phyloP scores from a whole-genome alignment of 129 eudicot species.

The Ambrosia artemisiifolia region DNA sequence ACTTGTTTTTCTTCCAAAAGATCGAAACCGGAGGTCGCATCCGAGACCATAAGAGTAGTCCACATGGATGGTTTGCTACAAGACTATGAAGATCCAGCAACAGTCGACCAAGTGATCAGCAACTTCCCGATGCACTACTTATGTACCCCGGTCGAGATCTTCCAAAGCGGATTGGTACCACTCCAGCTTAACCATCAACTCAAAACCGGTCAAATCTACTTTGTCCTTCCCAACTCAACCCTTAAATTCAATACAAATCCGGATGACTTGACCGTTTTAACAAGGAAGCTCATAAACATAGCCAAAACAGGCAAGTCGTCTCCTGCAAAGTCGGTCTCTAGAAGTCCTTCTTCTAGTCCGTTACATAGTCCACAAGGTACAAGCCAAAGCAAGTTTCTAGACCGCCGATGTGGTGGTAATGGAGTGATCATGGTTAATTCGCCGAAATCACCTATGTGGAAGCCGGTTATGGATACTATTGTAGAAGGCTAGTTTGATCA shows the following conservation, averaged over 20 bases:
- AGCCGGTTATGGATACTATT: conserved; percentile 55
- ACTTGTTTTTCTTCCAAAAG: conserved; percentile 23
- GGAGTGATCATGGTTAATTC: neutral
- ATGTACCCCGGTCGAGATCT: conserved; percentile 52
- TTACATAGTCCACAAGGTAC: conserved; percentile 2
- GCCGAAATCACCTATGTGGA: conserved; percentile 41
- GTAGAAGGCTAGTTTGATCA: conserved; percentile 39
- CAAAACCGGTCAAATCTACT: conserved; percentile 43
- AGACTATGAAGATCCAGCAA: conserved; percentile 42
- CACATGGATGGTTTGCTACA: conserved; percentile 53
- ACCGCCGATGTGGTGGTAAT: neutral
- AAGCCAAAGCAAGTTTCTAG: neutral
- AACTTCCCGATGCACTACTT: conserved; percentile 45
- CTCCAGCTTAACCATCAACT: conserved; percentile 37
- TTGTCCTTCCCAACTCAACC: conserved; percentile 48
- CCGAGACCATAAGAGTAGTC: conserved; percentile 41
- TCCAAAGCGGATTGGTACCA: conserved; percentile 34
- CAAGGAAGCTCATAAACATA: conserved; percentile 39
- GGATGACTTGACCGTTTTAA: conserved; percentile 41
- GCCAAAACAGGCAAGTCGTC: conserved; percentile 31
- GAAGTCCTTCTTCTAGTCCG: conserved; percentile 22
- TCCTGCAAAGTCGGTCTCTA: conserved; percentile 7
- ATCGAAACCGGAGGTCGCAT: neutral
- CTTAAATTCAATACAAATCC: conserved; percentile 41
- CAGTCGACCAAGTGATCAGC: conserved; percentile 42